Conservation (phyloP, 148 eudicot genomes). For the Rhododendron kiyosumense region DNA sequence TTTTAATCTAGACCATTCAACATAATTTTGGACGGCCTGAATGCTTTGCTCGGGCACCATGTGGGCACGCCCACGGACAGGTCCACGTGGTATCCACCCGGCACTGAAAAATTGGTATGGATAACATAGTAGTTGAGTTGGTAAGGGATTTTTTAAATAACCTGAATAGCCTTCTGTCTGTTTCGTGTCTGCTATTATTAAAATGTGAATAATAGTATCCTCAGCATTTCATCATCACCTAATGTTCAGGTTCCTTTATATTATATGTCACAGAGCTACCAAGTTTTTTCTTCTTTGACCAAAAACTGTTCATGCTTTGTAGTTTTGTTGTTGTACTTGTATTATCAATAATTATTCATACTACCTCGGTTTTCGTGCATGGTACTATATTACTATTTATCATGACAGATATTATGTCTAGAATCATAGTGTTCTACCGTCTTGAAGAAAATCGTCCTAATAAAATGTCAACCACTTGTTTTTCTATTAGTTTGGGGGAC, state of each 20-base stretch:
- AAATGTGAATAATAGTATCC: not conserved
- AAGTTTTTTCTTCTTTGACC: slow-evolving; percentile 7
- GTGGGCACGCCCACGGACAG: too few relatives aligned
- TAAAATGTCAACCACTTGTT: not conserved
- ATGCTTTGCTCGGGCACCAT: too few relatives aligned
- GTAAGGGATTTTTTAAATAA: not conserved
- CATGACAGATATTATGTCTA: not conserved
- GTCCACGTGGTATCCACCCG: too few relatives aligned
- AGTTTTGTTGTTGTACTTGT: not conserved
- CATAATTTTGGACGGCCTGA: too few relatives aligned
- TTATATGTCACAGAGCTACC: not conserved
- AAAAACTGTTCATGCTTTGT: not conserved
- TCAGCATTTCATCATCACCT: not conserved
- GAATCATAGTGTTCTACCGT: not conserved
- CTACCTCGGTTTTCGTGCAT: not conserved
- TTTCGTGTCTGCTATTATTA: not conserved
- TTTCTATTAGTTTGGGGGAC: not conserved
- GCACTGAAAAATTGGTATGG: not conserved
- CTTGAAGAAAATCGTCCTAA: not conserved
- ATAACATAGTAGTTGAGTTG: not conserved
- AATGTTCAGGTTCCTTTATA: not conserved
- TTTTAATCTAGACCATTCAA: too few relatives aligned
- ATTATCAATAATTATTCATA: not conserved
- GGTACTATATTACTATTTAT: not conserved
- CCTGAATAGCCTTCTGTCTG: not conserved